Evolutionary conservation across 2,329 filamentous ascomycete species (phyloP).

Genomic region (Hymenoscyphus albidus): DNA sequence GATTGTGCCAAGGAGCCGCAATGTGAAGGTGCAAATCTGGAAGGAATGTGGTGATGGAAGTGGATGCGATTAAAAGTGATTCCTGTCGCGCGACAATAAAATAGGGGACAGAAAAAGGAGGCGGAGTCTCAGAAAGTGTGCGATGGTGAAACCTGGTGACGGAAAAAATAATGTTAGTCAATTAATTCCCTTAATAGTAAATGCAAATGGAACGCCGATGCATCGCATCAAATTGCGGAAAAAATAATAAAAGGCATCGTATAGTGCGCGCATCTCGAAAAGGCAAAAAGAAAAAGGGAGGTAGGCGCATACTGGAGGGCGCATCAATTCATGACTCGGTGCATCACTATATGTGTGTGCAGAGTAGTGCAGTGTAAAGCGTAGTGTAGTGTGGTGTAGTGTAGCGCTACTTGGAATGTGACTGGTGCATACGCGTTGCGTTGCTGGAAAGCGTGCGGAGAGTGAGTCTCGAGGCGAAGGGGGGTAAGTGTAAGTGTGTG

Average conservation of each 20-base stretch:
- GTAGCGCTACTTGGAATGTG: background rate
- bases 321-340: background rate
- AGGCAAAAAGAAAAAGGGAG: background rate
- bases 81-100: background rate
- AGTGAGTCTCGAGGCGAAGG: constrained; percentile 1
- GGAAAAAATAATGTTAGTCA: constrained; percentile 6
- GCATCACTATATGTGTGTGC: background rate
- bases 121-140: background rate
- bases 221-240: background rate
- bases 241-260: background rate
- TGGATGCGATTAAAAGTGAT: background rate
- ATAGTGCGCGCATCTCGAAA: constrained; percentile 1
- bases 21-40: background rate
- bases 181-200: background rate
- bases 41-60: background rate
- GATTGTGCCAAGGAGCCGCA: background rate
- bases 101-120: background rate
- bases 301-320: constrained; percentile 6
- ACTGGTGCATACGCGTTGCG: constrained; percentile 3
- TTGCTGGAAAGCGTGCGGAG: background rate
- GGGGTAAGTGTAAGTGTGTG: background rate
- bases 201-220: background rate
- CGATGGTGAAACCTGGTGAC: constrained; percentile 5
- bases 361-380: background rate
- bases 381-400: background rate